Evolutionary conservation across 495 filamentous ascomycete genomes (phyloP), one percentile per base, ranked within the genome.

Genomic region (Penicillium pancosmium): DNA sequence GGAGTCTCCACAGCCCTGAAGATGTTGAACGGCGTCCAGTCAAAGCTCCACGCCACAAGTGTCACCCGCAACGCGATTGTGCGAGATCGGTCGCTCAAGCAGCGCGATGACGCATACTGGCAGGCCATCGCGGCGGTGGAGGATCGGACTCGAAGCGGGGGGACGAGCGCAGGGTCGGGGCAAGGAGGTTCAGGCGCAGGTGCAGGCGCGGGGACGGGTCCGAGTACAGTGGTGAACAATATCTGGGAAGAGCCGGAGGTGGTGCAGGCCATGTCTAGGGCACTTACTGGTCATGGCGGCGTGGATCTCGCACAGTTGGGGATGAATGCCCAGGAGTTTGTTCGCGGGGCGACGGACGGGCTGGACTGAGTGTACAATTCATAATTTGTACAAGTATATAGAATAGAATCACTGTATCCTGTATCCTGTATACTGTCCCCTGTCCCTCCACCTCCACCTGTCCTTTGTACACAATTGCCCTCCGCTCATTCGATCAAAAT

Each of bases 101-200:
- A 71, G 51, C 76, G 76, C 50, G 74, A 79, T 54, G 84, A 86
- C 68, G 68, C 61, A 44, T 88, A 88, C 66, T 88, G 86, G 86
- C 72, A 71, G 47, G 76, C 77, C 23, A 83, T 78, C 44, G 74
- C 69, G 53, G 72, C 67, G 31, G 68, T 73, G 68, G 72, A 74
- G 57, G 70, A 62, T 44, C 62, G 62, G 52, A 63, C 56, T 71
- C 62, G 63, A 48, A 50, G 59, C 69, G 54, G 73, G 64, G 65
- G 58, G 56, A 73, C 63, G 27, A 31, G 4, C 27, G 27, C 27
- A 31, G 27, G 27, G 4, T 9, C 27, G 27, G 27, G 27, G 27
- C 27, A 31, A 31, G 27, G 27, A 8, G 27, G 27, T 31, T 4
- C 27, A 31, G 27, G 27, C 27, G 27, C 27, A 31, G 27, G 27